These are phyloP conservation scores for Alternaria sp. DNA, from an alignment of 2,329 filamentous ascomycete species.

Conservation along the genomic window DNA sequence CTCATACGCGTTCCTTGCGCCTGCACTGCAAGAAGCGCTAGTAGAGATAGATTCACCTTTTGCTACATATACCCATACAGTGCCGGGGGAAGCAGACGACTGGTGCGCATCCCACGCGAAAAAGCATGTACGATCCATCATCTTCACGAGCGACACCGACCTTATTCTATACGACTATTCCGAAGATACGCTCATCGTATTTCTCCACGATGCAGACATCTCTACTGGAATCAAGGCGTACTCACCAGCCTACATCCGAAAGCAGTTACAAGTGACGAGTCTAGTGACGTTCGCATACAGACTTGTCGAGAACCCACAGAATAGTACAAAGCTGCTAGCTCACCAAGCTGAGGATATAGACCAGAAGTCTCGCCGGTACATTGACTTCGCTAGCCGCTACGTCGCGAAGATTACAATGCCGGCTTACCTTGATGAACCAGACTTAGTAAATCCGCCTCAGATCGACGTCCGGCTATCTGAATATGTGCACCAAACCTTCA, in stretches of 20 bases:
- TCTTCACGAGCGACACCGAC: conserved; percentile 87
- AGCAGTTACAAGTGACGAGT: conserved; percentile 52
- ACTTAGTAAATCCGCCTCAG: conserved; percentile 19
- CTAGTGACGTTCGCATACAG: conserved; percentile 51
- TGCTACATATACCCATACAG: conserved; percentile 60
- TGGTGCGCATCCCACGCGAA: conserved; percentile 74
- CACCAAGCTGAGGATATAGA: conserved; percentile 30
- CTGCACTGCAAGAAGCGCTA: conserved; percentile 76
- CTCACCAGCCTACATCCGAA: conserved; percentile 53
- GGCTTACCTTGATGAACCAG: not conserved
- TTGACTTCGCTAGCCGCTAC: conserved; percentile 42
- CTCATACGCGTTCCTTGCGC: conserved; percentile 74
- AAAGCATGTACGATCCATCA: conserved; percentile 63
- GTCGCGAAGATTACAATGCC: conserved; percentile 9
- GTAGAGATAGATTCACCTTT: conserved; percentile 46
- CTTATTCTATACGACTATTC: conserved; percentile 77
- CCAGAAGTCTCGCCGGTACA: conserved; percentile 24
- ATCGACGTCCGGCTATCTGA: conserved; percentile 45
- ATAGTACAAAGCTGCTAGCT: conserved; percentile 36
- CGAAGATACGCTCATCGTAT: conserved; percentile 65
- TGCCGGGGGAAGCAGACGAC: conserved; percentile 83
- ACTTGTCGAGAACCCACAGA: conserved; percentile 43
- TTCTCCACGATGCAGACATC: conserved; percentile 69
- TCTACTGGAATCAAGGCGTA: conserved; percentile 46
- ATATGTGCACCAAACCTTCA: conserved; percentile 31